These are phyloP conservation scores for Populus tomentosa DNA, from an alignment of 441 rosid genomes.

Conservation along the genomic window DNA sequence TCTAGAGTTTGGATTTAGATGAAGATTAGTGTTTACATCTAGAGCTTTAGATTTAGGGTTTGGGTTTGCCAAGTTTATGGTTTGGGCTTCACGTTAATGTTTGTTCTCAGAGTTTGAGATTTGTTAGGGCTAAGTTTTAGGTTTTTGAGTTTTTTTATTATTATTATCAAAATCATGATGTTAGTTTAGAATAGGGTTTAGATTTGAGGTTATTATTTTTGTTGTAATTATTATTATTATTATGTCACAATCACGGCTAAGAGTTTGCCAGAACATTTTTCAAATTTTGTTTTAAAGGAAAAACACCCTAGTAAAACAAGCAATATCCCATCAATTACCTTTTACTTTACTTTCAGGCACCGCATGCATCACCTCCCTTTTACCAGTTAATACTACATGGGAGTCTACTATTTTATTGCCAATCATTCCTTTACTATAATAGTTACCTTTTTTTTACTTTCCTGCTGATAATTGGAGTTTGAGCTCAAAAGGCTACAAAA, in stretches of 20 bases:
- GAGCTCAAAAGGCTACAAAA: constrained; percentile 27
- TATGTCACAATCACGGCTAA: not conserved
- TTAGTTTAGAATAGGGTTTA: too few relatives aligned
- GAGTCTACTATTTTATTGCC: not conserved
- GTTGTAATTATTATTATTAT: too few relatives aligned
- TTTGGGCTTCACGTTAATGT: not conserved
- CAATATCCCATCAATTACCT: not conserved
- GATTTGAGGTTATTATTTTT: not conserved
- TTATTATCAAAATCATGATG: too few relatives aligned
- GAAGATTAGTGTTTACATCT: too few relatives aligned
- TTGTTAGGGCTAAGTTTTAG: too few relatives aligned
- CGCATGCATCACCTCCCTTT: constrained; percentile 4
- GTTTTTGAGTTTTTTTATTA: too few relatives aligned
- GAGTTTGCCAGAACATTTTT: not conserved
- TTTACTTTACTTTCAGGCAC: not conserved
- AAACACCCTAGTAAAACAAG: not conserved
- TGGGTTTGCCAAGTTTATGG: not conserved
- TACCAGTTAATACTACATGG: not conserved
- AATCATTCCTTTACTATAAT: constrained; percentile 1
- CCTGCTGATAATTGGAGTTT: constrained; percentile 17
- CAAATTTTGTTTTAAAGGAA: not conserved
- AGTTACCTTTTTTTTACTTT: not conserved
- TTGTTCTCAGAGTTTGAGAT: not conserved
- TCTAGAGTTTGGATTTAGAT: too few relatives aligned
- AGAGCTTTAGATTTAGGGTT: not conserved